Evolutionary conservation across 331 rosid genomes (phyloP).

Genomic region (Quercus tomentella): DNA sequence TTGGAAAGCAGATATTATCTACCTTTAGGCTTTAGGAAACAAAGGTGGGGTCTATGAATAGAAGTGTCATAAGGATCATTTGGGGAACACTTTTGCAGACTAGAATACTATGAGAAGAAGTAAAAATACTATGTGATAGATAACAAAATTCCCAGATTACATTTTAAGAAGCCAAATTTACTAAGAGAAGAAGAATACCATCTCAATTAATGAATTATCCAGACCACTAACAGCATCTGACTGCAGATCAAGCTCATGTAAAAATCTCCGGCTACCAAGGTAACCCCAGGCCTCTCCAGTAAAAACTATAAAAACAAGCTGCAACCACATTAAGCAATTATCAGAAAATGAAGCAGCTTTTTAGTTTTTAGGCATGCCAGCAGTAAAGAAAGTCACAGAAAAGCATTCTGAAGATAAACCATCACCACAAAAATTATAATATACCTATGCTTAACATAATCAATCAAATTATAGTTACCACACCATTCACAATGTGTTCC

Average conservation of each 20-base stretch:
- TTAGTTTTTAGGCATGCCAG: background rate
- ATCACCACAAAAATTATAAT: background rate
- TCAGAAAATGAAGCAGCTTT: constrained; percentile 17
- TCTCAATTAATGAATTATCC: constrained; percentile 58
- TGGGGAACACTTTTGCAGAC: too few species aligned
- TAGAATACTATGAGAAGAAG: too few species aligned
- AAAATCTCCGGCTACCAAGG: constrained; percentile 93
- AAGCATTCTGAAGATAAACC: background rate
- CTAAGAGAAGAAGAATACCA: constrained; percentile 42
- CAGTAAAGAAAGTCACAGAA: background rate
- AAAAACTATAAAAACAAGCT: constrained; percentile 82
- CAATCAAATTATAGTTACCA: background rate
- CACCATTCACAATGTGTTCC: background rate
- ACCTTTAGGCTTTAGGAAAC: too few species aligned
- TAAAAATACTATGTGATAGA: background rate
- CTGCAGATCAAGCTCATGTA: constrained; percentile 77
- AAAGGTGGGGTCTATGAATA: too few species aligned
- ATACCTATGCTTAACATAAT: background rate
- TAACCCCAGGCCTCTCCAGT: constrained; percentile 96
- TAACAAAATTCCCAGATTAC: background rate
- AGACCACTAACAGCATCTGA: constrained; percentile 84
- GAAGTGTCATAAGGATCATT: too few species aligned
- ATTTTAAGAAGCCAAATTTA: constrained; percentile 5
- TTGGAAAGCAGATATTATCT: too few species aligned
- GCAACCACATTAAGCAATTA: constrained; percentile 41